A percentile compares a stretch with the other conserved stretches of the same genome.
phyloP scores from a whole-genome alignment of 495 filamentous ascomycete genomes.

The Podospora didyma region DNA sequence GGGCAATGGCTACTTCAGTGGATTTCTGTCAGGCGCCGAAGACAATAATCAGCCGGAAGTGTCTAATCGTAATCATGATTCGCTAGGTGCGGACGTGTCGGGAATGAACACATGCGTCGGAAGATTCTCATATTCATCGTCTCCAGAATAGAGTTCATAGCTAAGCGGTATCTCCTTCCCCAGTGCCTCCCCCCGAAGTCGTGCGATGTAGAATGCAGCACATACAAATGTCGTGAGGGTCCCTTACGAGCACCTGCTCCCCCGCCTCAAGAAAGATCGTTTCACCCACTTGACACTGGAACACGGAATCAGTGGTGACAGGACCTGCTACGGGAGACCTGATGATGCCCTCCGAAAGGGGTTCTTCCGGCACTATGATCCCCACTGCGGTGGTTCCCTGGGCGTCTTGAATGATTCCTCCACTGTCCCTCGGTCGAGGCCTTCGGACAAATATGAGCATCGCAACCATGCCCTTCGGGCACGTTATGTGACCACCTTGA shows the following conservation, averaged over 20 bases:
- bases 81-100: too few species aligned
- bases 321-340: not conserved
- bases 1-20: too few species aligned
- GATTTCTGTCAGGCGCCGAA: too few species aligned
- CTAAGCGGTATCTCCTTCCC: not conserved
- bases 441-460: too few species aligned
- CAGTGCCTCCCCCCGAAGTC: not conserved
- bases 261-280: not conserved
- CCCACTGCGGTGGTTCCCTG: not conserved
- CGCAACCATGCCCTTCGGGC: too few species aligned
- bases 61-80: too few species aligned
- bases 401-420: not conserved
- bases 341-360: not conserved
- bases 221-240: not conserved
- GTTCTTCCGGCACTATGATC: not conserved
- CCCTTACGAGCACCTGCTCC: not conserved
- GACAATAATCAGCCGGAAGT: too few species aligned
- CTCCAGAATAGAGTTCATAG: too few species aligned
- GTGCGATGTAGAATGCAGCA: not conserved
- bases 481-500: too few species aligned
- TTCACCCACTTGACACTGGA: not conserved
- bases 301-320: not conserved
- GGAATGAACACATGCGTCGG: too few species aligned
- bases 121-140: too few species aligned
- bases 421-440: not conserved